Base-by-base conservation (phyloP, 1,139 yeast species). In the Candida albicans region DNA sequence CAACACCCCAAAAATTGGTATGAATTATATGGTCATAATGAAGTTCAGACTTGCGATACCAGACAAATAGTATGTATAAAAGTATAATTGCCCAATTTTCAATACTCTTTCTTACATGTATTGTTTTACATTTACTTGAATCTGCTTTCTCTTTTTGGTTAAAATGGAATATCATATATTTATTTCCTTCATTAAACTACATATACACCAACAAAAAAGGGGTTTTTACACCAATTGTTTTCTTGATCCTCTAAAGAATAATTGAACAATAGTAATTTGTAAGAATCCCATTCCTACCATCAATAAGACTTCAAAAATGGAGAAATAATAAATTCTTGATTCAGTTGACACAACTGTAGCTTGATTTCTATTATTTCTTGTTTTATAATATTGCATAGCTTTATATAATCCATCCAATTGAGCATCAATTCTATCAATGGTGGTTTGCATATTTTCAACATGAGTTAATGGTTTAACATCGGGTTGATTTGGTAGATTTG, bases 291-390 rank as follows among this genome's bases (percentile, higher is more conserved):
- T 85, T 42, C 86, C 88, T 39, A 87, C 84, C 82, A 91, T 87
- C 55, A 90, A 73, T 34, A 83, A 58, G 33, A 89, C 88, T 63
- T 89, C 97, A 56, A 87, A 80, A 35, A 90, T 64, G 27, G 95
- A 85, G 62, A 90, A 91, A 75, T 85, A 84, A 58, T 85, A 84
- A 49, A 93, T 87, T 62, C 98, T 81, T n/a, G 80, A 65, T 60
- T 87, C 95, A 4, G 97, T 91, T 15, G 95, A 85, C 61, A 76
- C 79, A 48, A 93, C 98, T 27, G 99, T 93, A 43, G 87, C 82
- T 64, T 90, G 95, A 68, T 91, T 93, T 68, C 98, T 81, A 67
- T 81, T 82, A 65, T 87, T 91, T 72, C 99, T 84, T n/a, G 95
- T 84, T 67, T 84, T 87, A 74, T 91, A 90, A 67, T 90, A 86